Evolutionary conservation across 2,329 filamentous ascomycete species (phyloP).

Genomic region (Xylaria arbuscula): DNA sequence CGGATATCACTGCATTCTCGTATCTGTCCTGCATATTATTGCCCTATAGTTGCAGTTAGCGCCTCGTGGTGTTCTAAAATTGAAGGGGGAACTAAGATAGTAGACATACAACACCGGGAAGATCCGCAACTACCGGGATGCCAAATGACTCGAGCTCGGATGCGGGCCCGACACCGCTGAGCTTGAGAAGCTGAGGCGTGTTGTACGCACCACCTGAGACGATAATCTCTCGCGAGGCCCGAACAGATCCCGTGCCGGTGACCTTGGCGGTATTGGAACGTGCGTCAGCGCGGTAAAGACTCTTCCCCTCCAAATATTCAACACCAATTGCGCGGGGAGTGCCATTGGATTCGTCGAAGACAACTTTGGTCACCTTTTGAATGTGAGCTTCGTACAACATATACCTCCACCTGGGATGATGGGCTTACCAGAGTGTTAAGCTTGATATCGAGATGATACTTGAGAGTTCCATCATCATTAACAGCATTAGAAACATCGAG

Average conservation of each 20-base stretch:
- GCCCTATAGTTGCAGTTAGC: conserved; percentile 47
- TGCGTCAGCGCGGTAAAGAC: conserved; percentile 57
- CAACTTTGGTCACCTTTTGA: conserved; percentile 54
- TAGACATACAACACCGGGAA: conserved; percentile 72
- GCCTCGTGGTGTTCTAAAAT: conserved; percentile 50
- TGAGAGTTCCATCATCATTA: conserved; percentile 57
- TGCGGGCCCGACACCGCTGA: conserved; percentile 58
- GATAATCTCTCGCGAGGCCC: conserved; percentile 59
- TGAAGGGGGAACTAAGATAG: conserved; percentile 64
- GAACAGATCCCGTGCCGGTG: conserved; percentile 43
- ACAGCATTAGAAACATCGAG: conserved; percentile 59
- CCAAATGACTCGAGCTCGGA: conserved; percentile 54
- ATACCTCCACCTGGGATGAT: neutral
- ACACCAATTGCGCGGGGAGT: conserved; percentile 54
- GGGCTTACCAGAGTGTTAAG: conserved; percentile 47
- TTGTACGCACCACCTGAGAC: conserved; percentile 60
- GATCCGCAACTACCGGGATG: conserved; percentile 65
- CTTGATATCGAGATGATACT: conserved; percentile 54
- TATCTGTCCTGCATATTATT: conserved; percentile 36
- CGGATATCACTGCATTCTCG: conserved; percentile 27
- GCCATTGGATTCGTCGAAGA: conserved; percentile 49
- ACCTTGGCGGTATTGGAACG: conserved; percentile 46
- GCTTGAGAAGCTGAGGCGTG: conserved; percentile 59
- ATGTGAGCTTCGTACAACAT: neutral
- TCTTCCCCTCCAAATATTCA: conserved; percentile 55